Evolutionary conservation across 805 yeast genomes (phyloP).

Genomic region (Myxozyma sirexii): DNA sequence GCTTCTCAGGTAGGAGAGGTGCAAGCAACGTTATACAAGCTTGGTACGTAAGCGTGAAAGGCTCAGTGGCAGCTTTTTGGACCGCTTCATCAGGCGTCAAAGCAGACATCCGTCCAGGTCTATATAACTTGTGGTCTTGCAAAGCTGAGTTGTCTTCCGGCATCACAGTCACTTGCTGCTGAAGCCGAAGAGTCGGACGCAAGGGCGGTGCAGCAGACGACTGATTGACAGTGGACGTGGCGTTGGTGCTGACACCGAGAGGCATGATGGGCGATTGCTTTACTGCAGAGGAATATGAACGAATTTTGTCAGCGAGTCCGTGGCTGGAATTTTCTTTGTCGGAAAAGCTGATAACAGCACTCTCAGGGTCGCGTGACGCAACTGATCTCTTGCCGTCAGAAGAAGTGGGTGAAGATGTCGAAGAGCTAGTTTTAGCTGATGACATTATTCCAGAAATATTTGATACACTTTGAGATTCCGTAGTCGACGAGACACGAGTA

Average conservation of each 20-base stretch:
- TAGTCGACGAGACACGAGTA: neutral
- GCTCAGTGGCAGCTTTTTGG: slow-evolving; percentile 21
- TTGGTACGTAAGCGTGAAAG: slow-evolving; percentile 29
- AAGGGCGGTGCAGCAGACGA: neutral
- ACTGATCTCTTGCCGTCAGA: neutral
- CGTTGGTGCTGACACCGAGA: slow-evolving; percentile 15
- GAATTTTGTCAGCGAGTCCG: slow-evolving; percentile 6
- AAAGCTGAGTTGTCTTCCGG: slow-evolving; percentile 17
- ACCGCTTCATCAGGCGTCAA: slow-evolving; percentile 30
- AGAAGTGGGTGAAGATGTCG: slow-evolving; percentile 1
- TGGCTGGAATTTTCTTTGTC: slow-evolving; percentile 9
- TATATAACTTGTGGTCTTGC: slow-evolving; percentile 8
- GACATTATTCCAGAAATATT: neutral
- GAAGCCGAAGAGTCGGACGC: neutral
- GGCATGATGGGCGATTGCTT: slow-evolving; percentile 17
- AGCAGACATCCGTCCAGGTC: slow-evolving; percentile 32
- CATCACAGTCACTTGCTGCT: slow-evolving; percentile 22
- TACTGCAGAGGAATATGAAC: slow-evolving; percentile 28
- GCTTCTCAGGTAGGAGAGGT: slow-evolving; percentile 29
- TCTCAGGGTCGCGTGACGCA: neutral
- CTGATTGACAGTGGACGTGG: neutral
- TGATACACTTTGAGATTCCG: neutral
- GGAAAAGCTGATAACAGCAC: neutral
- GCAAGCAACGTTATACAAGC: slow-evolving; percentile 31
- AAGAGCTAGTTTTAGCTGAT: neutral